phyloP scores from a whole-genome alignment of 2,329 filamentous ascomycete genomes.

The Alternaria gaisen region DNA sequence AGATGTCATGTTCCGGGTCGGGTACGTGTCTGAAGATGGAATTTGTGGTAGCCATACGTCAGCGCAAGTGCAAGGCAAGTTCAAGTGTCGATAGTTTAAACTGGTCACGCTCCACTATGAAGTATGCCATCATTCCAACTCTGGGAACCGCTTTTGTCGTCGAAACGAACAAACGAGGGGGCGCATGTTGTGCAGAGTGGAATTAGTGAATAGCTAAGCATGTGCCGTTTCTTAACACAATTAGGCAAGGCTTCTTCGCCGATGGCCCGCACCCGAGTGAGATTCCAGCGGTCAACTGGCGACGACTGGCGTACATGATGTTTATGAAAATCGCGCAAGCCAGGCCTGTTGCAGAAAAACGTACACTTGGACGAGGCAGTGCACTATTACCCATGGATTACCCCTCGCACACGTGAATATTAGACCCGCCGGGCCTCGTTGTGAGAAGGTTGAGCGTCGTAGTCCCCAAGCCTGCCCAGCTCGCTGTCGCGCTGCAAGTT shows the following conservation, averaged over 20 bases:
- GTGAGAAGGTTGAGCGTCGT: background rate
- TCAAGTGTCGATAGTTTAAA: background rate
- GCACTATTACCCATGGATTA: slow-evolving; percentile 14
- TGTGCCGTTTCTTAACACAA: slow-evolving; percentile 7
- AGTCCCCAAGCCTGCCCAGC: slow-evolving; percentile 4
- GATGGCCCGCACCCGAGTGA: slow-evolving; percentile 2
- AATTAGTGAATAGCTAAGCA: background rate
- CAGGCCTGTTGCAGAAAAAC: slow-evolving; percentile 19
- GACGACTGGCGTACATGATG: slow-evolving; percentile 19
- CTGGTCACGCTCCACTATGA: background rate
- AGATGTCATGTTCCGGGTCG: background rate
- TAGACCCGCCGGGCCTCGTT: slow-evolving; percentile 4
- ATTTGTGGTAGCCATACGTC: background rate
- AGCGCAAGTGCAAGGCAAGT: background rate
- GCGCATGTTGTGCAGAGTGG: background rate
- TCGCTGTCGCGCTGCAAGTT: slow-evolving; percentile 6
- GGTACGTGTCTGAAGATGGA: background rate
- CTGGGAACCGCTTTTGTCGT: too few species aligned
- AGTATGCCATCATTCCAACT: background rate
- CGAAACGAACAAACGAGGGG: too few species aligned
- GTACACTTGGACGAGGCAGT: slow-evolving; percentile 18
- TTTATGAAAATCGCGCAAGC: slow-evolving; percentile 21
- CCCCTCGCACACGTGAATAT: slow-evolving; percentile 18
- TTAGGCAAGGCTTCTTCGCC: slow-evolving; percentile 5
- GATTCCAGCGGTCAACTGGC: slow-evolving; percentile 18